Percentiles rank a stretch among this genome's conserved stretches.
phyloP scores from a whole-genome alignment of 78 protist genomes.

The Protostelium mycophagum region DNA sequence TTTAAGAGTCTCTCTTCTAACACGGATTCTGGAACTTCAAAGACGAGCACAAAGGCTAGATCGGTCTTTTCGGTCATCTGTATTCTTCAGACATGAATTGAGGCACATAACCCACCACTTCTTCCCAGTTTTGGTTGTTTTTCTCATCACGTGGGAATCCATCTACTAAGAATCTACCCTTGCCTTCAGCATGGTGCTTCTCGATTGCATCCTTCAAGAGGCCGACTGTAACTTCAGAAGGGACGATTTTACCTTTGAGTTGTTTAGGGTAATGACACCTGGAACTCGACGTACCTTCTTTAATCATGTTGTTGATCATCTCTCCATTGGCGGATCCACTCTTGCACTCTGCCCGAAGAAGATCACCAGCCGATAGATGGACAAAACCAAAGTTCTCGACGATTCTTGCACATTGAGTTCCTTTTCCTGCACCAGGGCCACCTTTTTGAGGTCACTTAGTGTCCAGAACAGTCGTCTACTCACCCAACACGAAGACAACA shows the following conservation, averaged over 20 bases:
- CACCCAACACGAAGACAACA: conserved; percentile 8
- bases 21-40: conserved; percentile 45
- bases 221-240: conserved; percentile 73
- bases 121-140: conserved; percentile 59
- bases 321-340: conserved; percentile 60
- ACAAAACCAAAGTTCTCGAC: conserved; percentile 65
- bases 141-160: conserved; percentile 81
- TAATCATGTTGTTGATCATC: conserved; percentile 63
- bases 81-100: background rate
- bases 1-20: conserved; percentile 48
- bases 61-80: conserved; percentile 39
- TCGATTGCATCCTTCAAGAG: conserved; percentile 34
- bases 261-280: background rate
- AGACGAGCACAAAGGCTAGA: conserved; percentile 55
- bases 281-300: conserved; percentile 23
- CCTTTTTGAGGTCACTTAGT: background rate
- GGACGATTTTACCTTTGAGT: conserved; percentile 45
- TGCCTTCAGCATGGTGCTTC: conserved; percentile 1
- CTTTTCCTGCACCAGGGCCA: conserved; percentile 75
- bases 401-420: conserved; percentile 79
- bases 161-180: conserved; percentile 56
- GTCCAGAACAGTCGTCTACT: background rate
- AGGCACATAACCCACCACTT: conserved; percentile 11
- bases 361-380: conserved; percentile 90
- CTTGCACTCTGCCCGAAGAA: conserved; percentile 76